Base-by-base conservation (phyloP, 768 basidiomycete species). In the Phaffia tasmanica region DNA sequence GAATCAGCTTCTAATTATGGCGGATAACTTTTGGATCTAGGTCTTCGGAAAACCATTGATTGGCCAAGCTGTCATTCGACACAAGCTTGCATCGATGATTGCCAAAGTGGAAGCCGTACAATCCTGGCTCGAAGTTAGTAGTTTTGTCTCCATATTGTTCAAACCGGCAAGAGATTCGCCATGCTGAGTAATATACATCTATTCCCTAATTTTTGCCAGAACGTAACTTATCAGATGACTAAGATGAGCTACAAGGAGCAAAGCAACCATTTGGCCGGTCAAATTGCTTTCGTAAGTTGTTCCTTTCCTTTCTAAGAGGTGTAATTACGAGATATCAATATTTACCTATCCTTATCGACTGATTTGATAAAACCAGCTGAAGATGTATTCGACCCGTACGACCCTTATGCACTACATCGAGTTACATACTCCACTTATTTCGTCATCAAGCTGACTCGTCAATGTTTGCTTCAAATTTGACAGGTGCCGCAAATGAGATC, bases 71-170 rank as follows among this genome's bases (percentile, higher is more conserved):
- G 87, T 97, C 67, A 88, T 98, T 72, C 85, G 93, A 25, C 78
- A 83, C 54, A 95, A 92, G 80, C 77, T 98, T 57, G 91, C 91
- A 3, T 80, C 74, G 7, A 98, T 98, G 89, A 91, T 95, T 63
- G 82, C 88, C 35, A 85, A 88, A 48, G 80, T 85, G 35, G 90
- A 93, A 74, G 67, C 67, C 0, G 23, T 29, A 25, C 62, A 64
- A 62, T 25, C 56, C 3, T 69, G 67, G 63, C 57, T 69, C 49
- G 62, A 69, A 47, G 56, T 65, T 16, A 55, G 57, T 48, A 5
- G 9, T 15, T 11, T 62, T 23, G 35, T 2, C 14, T 48, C 18
- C 32, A 15, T 32, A 18, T 32, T 19, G 29, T n/a, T 42, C 21
- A 2, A 4, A 3, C 18, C 58, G 19, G 35, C 21, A 47, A 59